Percentiles rank a stretch among this genome's conserved stretches.
These are phyloP conservation scores for Gossypium ekmanianum DNA, from an alignment of 345 rosid genomes.

Conservation along the genomic window DNA sequence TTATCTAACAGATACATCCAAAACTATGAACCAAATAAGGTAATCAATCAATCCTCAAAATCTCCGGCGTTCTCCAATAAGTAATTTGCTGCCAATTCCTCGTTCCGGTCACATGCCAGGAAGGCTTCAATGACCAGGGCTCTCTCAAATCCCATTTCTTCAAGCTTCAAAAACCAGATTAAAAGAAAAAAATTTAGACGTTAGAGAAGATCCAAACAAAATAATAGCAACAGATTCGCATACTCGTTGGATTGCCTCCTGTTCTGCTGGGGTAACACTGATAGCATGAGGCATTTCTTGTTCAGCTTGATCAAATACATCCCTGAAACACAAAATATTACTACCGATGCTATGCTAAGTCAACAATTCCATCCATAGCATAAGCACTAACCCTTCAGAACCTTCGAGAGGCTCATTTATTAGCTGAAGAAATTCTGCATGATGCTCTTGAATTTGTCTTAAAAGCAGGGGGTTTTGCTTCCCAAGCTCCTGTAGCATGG, in stretches of 20 bases:
- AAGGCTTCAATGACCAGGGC: constrained; percentile 91
- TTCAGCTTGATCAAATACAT: constrained; percentile 81
- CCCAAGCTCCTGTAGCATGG: constrained; percentile 99
- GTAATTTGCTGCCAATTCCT: constrained; percentile 97
- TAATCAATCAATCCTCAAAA: constrained; percentile 79
- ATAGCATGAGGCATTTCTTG: constrained; percentile 91
- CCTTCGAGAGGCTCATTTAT: constrained; percentile 91
- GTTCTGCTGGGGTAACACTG: constrained; percentile 91
- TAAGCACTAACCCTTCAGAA: constrained; percentile 77
- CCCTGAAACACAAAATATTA: constrained; percentile 35
- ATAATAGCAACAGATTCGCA: background rate
- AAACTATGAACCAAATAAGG: constrained; percentile 17
- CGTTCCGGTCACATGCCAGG: constrained; percentile 96
- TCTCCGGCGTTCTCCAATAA: constrained; percentile 90
- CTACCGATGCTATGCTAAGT: background rate
- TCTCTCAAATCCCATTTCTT: constrained; percentile 96
- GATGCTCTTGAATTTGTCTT: constrained; percentile 88
- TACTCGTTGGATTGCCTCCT: constrained; percentile 86
- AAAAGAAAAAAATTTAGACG: background rate
- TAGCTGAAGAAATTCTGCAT: constrained; percentile 86
- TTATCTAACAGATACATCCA: background rate
- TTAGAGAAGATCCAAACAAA: background rate
- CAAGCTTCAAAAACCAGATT: constrained; percentile 43
- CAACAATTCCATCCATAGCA: background rate
- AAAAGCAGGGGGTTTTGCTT: constrained; percentile 95